A percentile compares a stretch with the other conserved stretches of the same genome.
phyloP scores from a whole-genome alignment of 768 basidiomycete species.

The Boletales sp. region DNA sequence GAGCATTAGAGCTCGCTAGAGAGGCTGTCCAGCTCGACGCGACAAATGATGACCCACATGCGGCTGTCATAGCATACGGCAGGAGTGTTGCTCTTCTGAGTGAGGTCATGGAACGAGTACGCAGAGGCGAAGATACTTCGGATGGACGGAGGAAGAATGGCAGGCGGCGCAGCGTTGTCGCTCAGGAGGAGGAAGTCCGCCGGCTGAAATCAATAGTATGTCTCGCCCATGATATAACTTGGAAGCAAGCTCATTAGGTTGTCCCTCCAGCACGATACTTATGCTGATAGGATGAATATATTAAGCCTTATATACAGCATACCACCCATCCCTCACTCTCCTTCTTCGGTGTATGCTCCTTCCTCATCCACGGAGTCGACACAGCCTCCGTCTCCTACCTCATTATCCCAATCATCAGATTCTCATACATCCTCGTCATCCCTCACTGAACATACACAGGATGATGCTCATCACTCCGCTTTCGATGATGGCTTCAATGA shows the following conservation, averaged over 20 bases:
- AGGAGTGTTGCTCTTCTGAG: constrained; percentile 82
- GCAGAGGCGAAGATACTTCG: constrained; percentile 78
- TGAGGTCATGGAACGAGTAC: constrained; percentile 90
- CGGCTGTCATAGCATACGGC: constrained; percentile 85
- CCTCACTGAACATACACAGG: constrained; percentile 36
- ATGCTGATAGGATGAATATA: constrained; percentile 92
- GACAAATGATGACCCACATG: constrained; percentile 83
- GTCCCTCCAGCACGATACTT: constrained; percentile 78
- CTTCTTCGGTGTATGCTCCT: constrained; percentile 46
- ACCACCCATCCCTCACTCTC: constrained; percentile 68
- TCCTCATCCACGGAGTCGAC: constrained; percentile 38
- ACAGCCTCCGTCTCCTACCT: constrained; percentile 35
- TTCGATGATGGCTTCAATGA: constrained; percentile 24
- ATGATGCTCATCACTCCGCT: constrained; percentile 27
- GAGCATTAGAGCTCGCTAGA: constrained; percentile 82
- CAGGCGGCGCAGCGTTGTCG: constrained; percentile 76
- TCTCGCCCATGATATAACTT: constrained; percentile 17
- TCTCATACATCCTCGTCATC: constrained; percentile 50
- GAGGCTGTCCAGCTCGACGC: constrained; percentile 88
- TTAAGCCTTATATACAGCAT: constrained; percentile 87
- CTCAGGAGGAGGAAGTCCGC: constrained; percentile 87
- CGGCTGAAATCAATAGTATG: constrained; percentile 85
- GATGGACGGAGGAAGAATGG: constrained; percentile 59
- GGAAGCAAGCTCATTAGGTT: constrained; percentile 14
- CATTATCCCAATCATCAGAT: constrained; percentile 39